phyloP scores from a whole-genome alignment of 768 basidiomycete species.

The Phlebiopsis gigantea region DNA sequence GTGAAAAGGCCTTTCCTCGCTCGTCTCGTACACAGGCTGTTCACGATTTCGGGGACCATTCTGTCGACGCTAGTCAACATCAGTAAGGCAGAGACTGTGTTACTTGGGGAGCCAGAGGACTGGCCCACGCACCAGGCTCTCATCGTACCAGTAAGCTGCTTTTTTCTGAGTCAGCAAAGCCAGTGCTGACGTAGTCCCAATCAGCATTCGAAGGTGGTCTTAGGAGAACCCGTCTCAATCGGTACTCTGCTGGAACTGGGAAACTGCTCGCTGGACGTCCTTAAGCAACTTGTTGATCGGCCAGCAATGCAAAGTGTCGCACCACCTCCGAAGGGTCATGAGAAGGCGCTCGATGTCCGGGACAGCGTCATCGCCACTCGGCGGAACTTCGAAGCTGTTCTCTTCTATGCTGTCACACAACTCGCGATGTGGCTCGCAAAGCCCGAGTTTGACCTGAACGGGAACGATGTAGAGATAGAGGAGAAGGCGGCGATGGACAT shows the following conservation, averaged over 20 bases:
- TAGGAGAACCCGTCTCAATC: conserved; percentile 76
- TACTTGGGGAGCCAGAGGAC: conserved; percentile 60
- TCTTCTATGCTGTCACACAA: conserved; percentile 71
- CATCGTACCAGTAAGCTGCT: conserved; percentile 60
- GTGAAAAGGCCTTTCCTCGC: conserved; percentile 68
- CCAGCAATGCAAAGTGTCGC: conserved; percentile 54
- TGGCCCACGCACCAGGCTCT: conserved; percentile 68
- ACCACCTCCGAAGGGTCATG: conserved; percentile 27
- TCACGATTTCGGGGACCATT: conserved; percentile 65
- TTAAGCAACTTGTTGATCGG: conserved; percentile 59
- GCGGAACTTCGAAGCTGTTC: conserved; percentile 59
- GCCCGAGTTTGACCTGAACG: conserved; percentile 52
- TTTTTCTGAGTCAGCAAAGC: not conserved
- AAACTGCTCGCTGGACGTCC: conserved; percentile 68
- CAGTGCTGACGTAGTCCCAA: conserved; percentile 9
- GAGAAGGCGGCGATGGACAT: conserved; percentile 19
- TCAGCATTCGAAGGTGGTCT: conserved; percentile 82
- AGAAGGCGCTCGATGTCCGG: conserved; percentile 47
- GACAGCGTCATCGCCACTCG: conserved; percentile 53
- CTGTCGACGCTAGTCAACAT: conserved; percentile 64
- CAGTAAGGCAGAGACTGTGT: conserved; percentile 62
- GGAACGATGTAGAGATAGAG: conserved; percentile 34
- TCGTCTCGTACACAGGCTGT: conserved; percentile 65
- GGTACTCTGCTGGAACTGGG: conserved; percentile 86
- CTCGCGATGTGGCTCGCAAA: conserved; percentile 75